Evolutionary conservation across 2,329 filamentous ascomycete genomes (phyloP).

Genomic region (Claviceps sp.): DNA sequence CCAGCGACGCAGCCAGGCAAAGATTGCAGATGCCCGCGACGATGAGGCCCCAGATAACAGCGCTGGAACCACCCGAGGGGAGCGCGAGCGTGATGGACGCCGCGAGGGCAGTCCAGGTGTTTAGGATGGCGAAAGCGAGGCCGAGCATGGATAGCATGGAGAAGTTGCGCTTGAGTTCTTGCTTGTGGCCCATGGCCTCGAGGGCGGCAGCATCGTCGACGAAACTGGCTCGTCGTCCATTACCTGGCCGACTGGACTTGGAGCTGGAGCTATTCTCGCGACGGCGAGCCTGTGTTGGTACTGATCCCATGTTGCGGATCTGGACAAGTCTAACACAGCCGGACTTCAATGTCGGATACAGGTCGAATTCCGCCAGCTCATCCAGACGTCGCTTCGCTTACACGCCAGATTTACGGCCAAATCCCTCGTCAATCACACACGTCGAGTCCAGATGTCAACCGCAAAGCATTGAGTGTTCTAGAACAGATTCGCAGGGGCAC

Average conservation of each 20-base stretch:
- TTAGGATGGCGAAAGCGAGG: slow-evolving; percentile 35
- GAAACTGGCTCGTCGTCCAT: not conserved
- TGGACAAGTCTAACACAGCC: too few species aligned
- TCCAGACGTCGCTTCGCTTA: not conserved
- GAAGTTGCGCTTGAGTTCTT: slow-evolving; percentile 37
- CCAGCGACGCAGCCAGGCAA: slow-evolving; percentile 53
- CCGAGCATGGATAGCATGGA: slow-evolving; percentile 34
- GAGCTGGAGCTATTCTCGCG: not conserved
- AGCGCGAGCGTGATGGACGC: slow-evolving; percentile 37
- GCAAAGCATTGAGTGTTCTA: not conserved
- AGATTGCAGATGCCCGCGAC: slow-evolving; percentile 55
- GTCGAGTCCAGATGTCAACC: not conserved
- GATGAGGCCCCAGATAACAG: slow-evolving; percentile 58
- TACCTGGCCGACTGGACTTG: not conserved
- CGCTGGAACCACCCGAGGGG: slow-evolving; percentile 55
- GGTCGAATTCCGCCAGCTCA: not conserved
- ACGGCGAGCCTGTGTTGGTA: not conserved
- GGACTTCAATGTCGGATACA: not conserved
- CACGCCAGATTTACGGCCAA: not conserved
- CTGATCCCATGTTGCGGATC: not conserved
- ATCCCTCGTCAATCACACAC: not conserved
- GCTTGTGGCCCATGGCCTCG: slow-evolving; percentile 31
- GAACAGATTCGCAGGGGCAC: too few species aligned
- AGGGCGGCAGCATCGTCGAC: slow-evolving; percentile 26
- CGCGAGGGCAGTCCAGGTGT: slow-evolving; percentile 36